These are phyloP conservation scores for Peziza echinospora DNA, from an alignment of 495 filamentous ascomycete genomes.

Conservation along the genomic window DNA sequence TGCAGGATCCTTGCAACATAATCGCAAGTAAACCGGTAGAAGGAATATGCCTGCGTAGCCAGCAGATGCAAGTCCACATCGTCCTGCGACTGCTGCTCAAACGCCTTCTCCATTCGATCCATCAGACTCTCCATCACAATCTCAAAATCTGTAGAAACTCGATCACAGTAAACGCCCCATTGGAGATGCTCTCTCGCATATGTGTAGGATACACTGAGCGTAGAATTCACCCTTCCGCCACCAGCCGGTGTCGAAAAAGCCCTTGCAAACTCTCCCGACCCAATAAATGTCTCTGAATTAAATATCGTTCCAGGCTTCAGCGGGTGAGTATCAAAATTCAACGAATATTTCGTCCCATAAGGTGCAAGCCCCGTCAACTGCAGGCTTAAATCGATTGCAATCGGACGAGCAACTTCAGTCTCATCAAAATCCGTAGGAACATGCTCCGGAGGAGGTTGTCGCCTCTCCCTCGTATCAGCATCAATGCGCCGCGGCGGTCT, in stretches of 20 bases:
- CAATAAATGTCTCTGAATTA: constrained; percentile 17
- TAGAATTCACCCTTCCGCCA: constrained; percentile 13
- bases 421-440: constrained; percentile 7
- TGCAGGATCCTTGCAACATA: constrained; percentile 11
- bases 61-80: constrained; percentile 6
- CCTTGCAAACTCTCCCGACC: constrained; percentile 7
- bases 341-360: constrained; percentile 31
- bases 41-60: constrained; percentile 9
- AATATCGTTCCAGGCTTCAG: constrained; percentile 17
- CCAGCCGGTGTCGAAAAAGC: constrained; percentile 17
- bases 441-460: constrained; percentile 13
- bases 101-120: constrained; percentile 20
- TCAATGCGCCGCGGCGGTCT: constrained; percentile 11
- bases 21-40: constrained; percentile 13
- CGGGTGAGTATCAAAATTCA: constrained; percentile 40
- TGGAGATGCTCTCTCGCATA: constrained; percentile 30
- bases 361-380: constrained; percentile 1
- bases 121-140: constrained; percentile 27
- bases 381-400: neutral
- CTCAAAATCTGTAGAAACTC: constrained; percentile 41
- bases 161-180: constrained; percentile 53
- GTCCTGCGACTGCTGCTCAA: constrained; percentile 12
- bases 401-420: neutral
- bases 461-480: constrained; percentile 13
- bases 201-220: constrained; percentile 21